Base-by-base conservation (phyloP, 768 basidiomycete species). In the Dacryopinax spathularia region DNA sequence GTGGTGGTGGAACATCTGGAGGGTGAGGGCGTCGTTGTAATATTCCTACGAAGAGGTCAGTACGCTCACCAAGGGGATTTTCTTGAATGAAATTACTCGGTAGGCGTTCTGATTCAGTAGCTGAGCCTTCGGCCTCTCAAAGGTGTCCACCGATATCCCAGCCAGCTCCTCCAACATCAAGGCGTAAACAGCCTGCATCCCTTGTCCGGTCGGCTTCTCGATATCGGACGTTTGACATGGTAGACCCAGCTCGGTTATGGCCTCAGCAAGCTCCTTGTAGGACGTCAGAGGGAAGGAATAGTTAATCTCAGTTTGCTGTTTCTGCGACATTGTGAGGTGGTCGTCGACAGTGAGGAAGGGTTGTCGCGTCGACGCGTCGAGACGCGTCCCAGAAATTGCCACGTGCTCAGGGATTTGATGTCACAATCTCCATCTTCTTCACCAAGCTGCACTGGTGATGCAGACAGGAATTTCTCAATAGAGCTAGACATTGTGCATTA, bases 151-250 rank as follows among this genome's bases (percentile, higher is more conserved):
- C 33, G 78, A 78, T 62, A 91, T 77, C 61, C 81, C 80, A 4
- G 85, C 85, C 64, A 89, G 82, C 69, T 87, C 85, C 39, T 85
- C 80, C 39, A 91, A 79, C 70, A 88, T 88, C 7, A 84, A 82
- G 64, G 77, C 78, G 73, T 87, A 91, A 20, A 90, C 80, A 61
- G 75, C 77, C 35, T 84, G 79, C 33, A 90, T 86, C 67, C 89
- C 88, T 41, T 89, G 87, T 0, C 83, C 69, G 1, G 82, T 82
- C 1, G 89, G 89, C 18, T 79, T 78, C 41, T 79, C 70, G 41
- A 91, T 83, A 56, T 56, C 48, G 29, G 48, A 5, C 5, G 48
- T 10, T 29, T 56, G 48, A 29, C 48, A 56, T 56, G 48, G 48
- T 29, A 56, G 25, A 3, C 48, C 48, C 15, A 56, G 48, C 48